Evolutionary conservation across 2,329 filamentous ascomycete species (phyloP).

Genomic region (Ceratocystis huliohia): DNA sequence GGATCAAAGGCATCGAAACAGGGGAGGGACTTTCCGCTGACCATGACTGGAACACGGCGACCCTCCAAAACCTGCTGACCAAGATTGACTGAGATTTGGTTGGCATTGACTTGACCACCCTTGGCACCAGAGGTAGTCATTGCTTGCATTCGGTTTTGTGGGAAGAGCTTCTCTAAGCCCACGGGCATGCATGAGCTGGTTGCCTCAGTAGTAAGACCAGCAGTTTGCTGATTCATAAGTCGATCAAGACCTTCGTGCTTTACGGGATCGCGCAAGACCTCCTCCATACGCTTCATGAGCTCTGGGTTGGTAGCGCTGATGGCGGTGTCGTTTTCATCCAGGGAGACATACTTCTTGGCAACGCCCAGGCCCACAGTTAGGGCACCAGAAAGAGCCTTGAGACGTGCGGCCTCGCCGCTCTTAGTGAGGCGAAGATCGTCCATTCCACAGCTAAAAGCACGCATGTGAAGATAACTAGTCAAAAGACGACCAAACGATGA

Average conservation of each 20-base stretch:
- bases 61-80: conserved; percentile 95
- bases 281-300: conserved; percentile 59
- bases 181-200: conserved; percentile 67
- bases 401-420: conserved; percentile 60
- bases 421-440: conserved; percentile 82
- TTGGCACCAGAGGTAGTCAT: conserved; percentile 98
- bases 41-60: conserved; percentile 88
- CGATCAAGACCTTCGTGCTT: conserved; percentile 88
- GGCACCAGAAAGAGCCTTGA: conserved; percentile 54
- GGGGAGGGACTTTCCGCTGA: conserved; percentile 89
- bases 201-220: conserved; percentile 61
- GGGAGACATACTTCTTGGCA: conserved; percentile 75
- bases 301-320: conserved; percentile 40
- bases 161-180: conserved; percentile 82
- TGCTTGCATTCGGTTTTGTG: conserved; percentile 95
- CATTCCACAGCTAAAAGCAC: conserved; percentile 93
- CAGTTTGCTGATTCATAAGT: conserved; percentile 61
- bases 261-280: conserved; percentile 76
- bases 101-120: conserved; percentile 84
- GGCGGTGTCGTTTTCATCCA: conserved; percentile 48
- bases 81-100: conserved; percentile 93
- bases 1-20: conserved; percentile 91
- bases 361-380: conserved; percentile 61
- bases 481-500: conserved; percentile 81
- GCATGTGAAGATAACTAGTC: conserved; percentile 82